These are phyloP conservation scores for Xylariaceae sp. DNA, from an alignment of 2,329 filamentous ascomycete species.

Conservation along the genomic window DNA sequence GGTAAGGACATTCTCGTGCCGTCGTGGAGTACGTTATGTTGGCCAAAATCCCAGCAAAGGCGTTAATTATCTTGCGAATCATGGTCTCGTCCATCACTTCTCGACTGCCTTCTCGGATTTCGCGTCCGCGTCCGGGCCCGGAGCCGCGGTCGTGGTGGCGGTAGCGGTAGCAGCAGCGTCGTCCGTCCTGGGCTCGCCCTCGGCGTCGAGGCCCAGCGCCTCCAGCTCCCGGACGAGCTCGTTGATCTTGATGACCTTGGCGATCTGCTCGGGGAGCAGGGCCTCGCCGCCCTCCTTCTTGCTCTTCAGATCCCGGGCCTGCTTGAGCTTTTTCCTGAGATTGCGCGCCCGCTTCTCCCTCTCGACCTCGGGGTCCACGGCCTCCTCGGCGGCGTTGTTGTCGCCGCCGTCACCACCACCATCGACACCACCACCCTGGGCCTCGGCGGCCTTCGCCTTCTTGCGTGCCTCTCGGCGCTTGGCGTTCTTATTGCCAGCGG, in stretches of 20 bases:
- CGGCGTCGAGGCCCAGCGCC: slow-evolving; percentile 71
- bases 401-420: no score
- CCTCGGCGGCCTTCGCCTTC: slow-evolving; percentile 51
- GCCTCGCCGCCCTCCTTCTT: slow-evolving; percentile 85
- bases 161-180: not conserved
- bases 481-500: slow-evolving; percentile 73
- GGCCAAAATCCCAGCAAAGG: no score
- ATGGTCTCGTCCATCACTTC: no score
- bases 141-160: no score
- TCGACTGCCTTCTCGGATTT: no score
- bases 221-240: slow-evolving; percentile 87
- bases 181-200: slow-evolving; percentile 57
- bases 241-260: slow-evolving; percentile 95
- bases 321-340: slow-evolving; percentile 88
- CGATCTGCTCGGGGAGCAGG: slow-evolving; percentile 86
- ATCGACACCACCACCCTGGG: slow-evolving; percentile 46
- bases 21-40: no score
- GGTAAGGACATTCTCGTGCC: no score
- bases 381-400: slow-evolving; percentile 33
- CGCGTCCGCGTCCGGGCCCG: no score
- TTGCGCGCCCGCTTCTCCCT: slow-evolving; percentile 89
- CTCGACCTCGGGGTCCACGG: slow-evolving; percentile 62
- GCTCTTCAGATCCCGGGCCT: slow-evolving; percentile 80
- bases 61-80: no score
- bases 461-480: slow-evolving; percentile 57